A percentile compares a stretch with the other conserved stretches of the same genome.
phyloP scores from a whole-genome alignment of 2,329 filamentous ascomycete genomes.

The Beauveria varroae region DNA sequence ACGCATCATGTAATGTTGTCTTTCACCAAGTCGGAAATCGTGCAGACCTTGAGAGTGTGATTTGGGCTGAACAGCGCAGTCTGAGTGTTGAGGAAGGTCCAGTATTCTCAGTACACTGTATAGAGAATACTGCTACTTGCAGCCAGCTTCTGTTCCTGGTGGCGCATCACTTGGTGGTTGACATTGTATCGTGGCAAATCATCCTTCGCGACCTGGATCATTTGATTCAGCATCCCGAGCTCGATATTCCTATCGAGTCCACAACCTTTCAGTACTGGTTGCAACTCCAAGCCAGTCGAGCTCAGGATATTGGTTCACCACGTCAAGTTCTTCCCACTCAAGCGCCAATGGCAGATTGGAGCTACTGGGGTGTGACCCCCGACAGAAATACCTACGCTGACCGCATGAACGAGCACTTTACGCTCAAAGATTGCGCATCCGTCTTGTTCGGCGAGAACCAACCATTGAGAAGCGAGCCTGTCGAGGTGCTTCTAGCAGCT shows the following conservation, averaged over 20 bases:
- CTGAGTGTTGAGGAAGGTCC: neutral
- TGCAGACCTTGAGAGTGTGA: neutral
- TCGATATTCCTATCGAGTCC: neutral
- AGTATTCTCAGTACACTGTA: neutral
- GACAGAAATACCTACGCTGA: neutral
- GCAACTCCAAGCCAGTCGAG: neutral
- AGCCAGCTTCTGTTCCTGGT: neutral
- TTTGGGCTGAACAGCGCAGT: neutral
- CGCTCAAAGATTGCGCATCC: neutral
- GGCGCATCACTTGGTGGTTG: conserved; percentile 16
- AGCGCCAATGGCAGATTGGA: neutral
- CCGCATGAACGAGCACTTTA: neutral
- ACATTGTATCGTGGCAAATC: conserved; percentile 42
- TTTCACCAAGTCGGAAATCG: neutral
- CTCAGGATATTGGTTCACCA: neutral
- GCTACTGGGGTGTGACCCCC: neutral
- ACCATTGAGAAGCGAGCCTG: conserved; percentile 32
- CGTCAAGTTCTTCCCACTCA: neutral
- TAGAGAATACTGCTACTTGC: neutral
- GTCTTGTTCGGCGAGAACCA: conserved; percentile 21
- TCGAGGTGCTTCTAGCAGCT: conserved; percentile 17
- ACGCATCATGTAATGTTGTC: neutral
- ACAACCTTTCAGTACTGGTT: neutral
- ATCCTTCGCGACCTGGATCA: conserved; percentile 1
- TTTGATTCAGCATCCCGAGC: neutral